phyloP scores from a whole-genome alignment of 2,329 filamentous ascomycete genomes.

The Westerdykella sp. region DNA sequence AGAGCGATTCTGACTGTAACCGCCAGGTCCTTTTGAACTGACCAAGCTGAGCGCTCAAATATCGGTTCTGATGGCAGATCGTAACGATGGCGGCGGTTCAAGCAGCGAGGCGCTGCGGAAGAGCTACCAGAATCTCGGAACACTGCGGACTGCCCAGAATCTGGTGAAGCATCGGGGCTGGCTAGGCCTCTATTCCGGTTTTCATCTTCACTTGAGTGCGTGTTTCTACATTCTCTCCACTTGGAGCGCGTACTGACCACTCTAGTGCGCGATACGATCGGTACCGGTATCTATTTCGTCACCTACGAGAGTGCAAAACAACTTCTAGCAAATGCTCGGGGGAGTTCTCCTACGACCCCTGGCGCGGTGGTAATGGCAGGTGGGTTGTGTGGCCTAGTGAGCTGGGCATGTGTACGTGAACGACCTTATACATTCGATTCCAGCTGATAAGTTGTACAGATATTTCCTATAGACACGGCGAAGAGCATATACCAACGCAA shows the following conservation, averaged over 20 bases:
- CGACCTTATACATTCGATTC: not conserved
- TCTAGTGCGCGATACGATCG: constrained; percentile 72
- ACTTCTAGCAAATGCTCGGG: constrained; percentile 67
- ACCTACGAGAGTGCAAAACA: constrained; percentile 86
- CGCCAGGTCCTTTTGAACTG: constrained; percentile 70
- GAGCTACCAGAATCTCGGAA: constrained; percentile 73
- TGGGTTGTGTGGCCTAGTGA: constrained; percentile 74
- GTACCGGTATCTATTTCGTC: constrained; percentile 80
- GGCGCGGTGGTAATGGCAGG: constrained; percentile 71
- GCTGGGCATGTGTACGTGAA: constrained; percentile 67
- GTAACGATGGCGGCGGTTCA: constrained; percentile 42
- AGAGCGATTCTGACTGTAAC: constrained; percentile 8
- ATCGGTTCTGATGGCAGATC: constrained; percentile 66
- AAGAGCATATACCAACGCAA: constrained; percentile 84
- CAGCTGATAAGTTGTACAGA: constrained; percentile 29
- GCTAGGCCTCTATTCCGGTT: constrained; percentile 71
- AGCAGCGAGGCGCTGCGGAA: constrained; percentile 34
- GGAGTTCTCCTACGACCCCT: constrained; percentile 69
- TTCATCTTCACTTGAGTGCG: constrained; percentile 70
- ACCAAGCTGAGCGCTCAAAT: constrained; percentile 87
- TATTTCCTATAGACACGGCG: constrained; percentile 65
- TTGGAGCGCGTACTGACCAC: constrained; percentile 10
- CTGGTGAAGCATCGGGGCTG: constrained; percentile 70
- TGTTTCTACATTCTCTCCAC: constrained; percentile 6
- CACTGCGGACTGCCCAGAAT: constrained; percentile 67